Percentiles rank a stretch among this genome's conserved stretches.
Conservation (phyloP, 805 yeast genomes). For the Candida argentea region DNA sequence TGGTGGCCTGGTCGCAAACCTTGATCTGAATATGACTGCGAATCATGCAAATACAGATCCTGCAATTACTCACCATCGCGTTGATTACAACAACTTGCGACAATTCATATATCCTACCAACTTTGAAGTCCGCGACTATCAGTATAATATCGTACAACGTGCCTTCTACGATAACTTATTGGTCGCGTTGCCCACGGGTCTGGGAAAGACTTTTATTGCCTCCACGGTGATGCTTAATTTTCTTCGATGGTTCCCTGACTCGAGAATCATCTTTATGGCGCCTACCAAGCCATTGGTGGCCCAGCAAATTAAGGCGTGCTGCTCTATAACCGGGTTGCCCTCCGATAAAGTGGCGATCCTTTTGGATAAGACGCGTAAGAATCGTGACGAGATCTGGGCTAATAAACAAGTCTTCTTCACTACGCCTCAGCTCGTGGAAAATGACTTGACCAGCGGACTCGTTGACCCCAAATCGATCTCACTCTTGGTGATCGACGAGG, state of each 20-base stretch:
- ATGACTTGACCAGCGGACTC: constrained; percentile 68
- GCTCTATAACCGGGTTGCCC: constrained; percentile 78
- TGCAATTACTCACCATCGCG: constrained; percentile 7
- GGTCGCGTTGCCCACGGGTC: constrained; percentile 93
- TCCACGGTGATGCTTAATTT: constrained; percentile 87
- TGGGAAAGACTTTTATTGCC: constrained; percentile 95
- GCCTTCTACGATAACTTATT: constrained; percentile 66
- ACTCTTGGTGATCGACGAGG: constrained; percentile 85
- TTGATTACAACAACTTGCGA: constrained; percentile 3
- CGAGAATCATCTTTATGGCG: constrained; percentile 88
- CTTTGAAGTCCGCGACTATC: constrained; percentile 78
- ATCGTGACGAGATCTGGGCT: constrained; percentile 72
- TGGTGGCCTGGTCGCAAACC: no score
- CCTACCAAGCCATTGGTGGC: constrained; percentile 96
- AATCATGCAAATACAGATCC: no score
- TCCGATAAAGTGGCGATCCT: constrained; percentile 68
- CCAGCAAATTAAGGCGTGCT: constrained; percentile 90
- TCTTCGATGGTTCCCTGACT: constrained; percentile 69
- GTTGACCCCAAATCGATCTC: constrained; percentile 68
- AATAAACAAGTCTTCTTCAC: constrained; percentile 75
- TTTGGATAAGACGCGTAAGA: constrained; percentile 44
- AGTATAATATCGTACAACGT: constrained; percentile 63
- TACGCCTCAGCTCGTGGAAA: constrained; percentile 94
- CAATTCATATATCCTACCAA: constrained; percentile 79
- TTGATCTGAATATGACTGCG: no score